These are phyloP conservation scores for Leucogyrophana mollusca DNA, from an alignment of 768 basidiomycete genomes.

Conservation along the genomic window DNA sequence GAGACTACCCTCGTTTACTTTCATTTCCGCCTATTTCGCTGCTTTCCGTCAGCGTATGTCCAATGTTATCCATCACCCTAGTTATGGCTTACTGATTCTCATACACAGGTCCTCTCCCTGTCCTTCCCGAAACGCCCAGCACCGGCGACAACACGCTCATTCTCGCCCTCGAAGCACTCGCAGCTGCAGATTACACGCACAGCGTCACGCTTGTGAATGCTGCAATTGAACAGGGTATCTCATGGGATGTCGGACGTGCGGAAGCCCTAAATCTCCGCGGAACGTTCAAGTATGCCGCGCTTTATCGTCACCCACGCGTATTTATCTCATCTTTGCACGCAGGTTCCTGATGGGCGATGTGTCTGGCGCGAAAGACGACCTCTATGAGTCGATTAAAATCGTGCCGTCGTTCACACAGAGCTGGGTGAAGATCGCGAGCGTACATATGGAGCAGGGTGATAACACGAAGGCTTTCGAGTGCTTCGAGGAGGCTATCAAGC, in stretches of 20 bases:
- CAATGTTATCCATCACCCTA: neutral
- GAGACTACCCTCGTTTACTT: conserved; percentile 83
- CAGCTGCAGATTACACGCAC: conserved; percentile 81
- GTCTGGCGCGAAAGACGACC: conserved; percentile 76
- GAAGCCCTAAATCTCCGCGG: conserved; percentile 92
- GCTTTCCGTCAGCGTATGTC: conserved; percentile 88
- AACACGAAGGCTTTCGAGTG: conserved; percentile 80
- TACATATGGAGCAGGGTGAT: conserved; percentile 94
- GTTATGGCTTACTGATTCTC: neutral
- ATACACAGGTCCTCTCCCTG: conserved; percentile 57
- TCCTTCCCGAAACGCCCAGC: conserved; percentile 70
- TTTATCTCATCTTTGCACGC: too few species aligned
- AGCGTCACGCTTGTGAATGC: conserved; percentile 80
- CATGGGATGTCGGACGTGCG: conserved; percentile 70
- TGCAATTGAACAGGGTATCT: conserved; percentile 83
- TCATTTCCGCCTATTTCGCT: conserved; percentile 93
- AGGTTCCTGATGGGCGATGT: conserved; percentile 91
- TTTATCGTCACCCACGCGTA: neutral
- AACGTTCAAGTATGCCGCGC: conserved; percentile 80
- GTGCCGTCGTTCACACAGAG: conserved; percentile 76
- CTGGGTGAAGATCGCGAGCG: conserved; percentile 94
- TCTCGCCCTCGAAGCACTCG: conserved; percentile 79
- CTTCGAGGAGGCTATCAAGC: conserved; percentile 85
- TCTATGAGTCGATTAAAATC: conserved; percentile 72
- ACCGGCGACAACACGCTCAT: conserved; percentile 83